Conservation (phyloP, 371 early-diverging fungal species). For the Batkoa obscura region DNA sequence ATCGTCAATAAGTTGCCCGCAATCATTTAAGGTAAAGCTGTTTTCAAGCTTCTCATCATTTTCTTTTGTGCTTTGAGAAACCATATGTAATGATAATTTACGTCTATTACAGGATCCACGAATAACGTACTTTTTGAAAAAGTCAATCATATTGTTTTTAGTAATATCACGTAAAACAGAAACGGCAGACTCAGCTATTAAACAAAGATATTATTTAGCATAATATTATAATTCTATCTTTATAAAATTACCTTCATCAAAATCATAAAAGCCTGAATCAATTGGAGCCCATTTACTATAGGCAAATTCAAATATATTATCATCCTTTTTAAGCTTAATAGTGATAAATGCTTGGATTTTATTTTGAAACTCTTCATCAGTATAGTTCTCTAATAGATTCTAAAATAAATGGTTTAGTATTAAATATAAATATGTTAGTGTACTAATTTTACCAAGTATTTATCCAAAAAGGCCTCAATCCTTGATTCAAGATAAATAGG, state of each 20-base stretch:
- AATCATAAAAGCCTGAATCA: conserved; percentile 60
- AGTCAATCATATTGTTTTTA: neutral
- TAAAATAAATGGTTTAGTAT: conserved; percentile 8
- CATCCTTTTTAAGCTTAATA: conserved; percentile 62
- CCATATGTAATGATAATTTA: neutral
- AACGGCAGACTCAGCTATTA: too few species aligned
- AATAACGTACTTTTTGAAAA: neutral
- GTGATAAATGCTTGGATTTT: conserved; percentile 50
- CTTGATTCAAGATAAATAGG: conserved; percentile 67
- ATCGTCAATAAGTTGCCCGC: neutral
- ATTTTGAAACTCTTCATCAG: conserved; percentile 47
- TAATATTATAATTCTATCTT: too few species aligned
- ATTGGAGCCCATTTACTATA: conserved; percentile 63
- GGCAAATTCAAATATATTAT: conserved; percentile 63
- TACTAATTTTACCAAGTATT: conserved; percentile 14
- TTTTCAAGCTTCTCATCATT: neutral
- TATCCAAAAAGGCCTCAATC: conserved; percentile 52
- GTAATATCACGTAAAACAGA: neutral
- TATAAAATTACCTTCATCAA: conserved; percentile 33
- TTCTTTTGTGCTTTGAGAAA: neutral
- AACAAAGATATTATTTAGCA: too few species aligned
- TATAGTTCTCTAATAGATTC: conserved; percentile 34
- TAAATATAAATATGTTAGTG: neutral
- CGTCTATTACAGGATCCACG: neutral
- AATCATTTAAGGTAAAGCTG: neutral